phyloP scores from a whole-genome alignment of 129 eudicot genomes.

The Gnaphalium uliginosum region DNA sequence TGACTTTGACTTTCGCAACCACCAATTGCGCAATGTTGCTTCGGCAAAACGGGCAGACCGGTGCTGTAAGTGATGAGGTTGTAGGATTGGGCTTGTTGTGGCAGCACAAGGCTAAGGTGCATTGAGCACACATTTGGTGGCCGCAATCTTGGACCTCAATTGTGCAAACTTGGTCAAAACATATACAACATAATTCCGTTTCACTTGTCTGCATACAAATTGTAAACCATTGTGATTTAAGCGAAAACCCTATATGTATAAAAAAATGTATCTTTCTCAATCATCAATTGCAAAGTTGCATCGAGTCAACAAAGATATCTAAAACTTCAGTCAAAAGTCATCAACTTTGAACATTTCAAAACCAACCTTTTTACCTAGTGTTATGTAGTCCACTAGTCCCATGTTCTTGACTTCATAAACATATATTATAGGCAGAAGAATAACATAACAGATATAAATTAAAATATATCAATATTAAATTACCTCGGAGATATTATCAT shows the following conservation, averaged over 20 bases:
- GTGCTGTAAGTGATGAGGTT: constrained; percentile 39
- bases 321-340: constrained; percentile 30
- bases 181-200: constrained; percentile 66
- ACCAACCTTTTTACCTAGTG: constrained; percentile 20
- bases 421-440: constrained; percentile 13
- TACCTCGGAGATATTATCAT: constrained; percentile 64
- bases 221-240: constrained; percentile 2
- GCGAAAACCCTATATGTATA: constrained; percentile 16
- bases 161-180: constrained; percentile 75
- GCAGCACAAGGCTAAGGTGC: constrained; percentile 72
- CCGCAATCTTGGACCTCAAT: constrained; percentile 77
- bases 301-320: constrained; percentile 25
- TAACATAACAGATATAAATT: background rate
- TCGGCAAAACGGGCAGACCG: constrained; percentile 86
- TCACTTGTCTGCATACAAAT: constrained; percentile 50
- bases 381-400: constrained; percentile 16
- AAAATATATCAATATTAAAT: constrained; percentile 12
- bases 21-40: constrained; percentile 66
- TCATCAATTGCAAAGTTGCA: constrained; percentile 13
- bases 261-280: constrained; percentile 20
- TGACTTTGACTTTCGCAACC: constrained; percentile 51
- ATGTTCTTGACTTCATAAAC: constrained; percentile 30
- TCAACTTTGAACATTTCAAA: constrained; percentile 38
- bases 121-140: constrained; percentile 88
- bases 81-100: constrained; percentile 64